Base-by-base conservation (phyloP, 1,284 basidiomycete species). In the Sporisorium reilianum region DNA sequence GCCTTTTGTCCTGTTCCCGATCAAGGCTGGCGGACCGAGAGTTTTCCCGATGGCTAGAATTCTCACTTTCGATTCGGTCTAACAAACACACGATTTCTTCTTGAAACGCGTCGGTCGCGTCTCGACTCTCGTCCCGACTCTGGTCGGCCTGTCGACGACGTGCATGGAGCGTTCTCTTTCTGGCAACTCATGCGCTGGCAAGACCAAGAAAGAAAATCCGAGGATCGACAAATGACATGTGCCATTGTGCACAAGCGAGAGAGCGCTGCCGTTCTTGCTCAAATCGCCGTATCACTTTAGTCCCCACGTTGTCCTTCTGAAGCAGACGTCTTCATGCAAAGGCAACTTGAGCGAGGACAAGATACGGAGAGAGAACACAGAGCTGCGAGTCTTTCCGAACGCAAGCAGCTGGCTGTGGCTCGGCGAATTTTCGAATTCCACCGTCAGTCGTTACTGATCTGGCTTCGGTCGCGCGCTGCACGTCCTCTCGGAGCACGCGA, bases 131-230 rank as follows among this genome's bases (percentile, higher is more conserved):
- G 8, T 14, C 12, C 32, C 3, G 6, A 12, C 32, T 11, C 3
- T 34, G 6, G 28, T n/a, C n/a, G n/a, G n/a, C n/a, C n/a, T n/a
- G n/a, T n/a, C n/a, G n/a, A n/a, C n/a, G 18, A 8, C 38, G 38
- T 30, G 23, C 23, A 28, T 25, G 36, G 18, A 38, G 16, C 16
- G 36, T 26, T 28, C 44, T 12, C 14, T 18, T 44, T 45, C 23
- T 46, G n/a, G n/a, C n/a, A n/a, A n/a, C n/a, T n/a, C n/a, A 28
- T 48, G 45, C 45, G 45, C 45, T 48, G 45, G 45, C 45, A 48
- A 11, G 20, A 26, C 46, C 28, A 48, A 48, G 46, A 48, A 48
- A 48, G 5, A n/a, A n/a, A n/a, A n/a, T n/a, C 8, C 18, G 26
- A 32, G 46, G 46, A 48, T 48, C 46, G 46, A 48, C 46, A 20